Evolutionary conservation across 495 filamentous ascomycete species (phyloP), one percentile per base, ranked within the genome.

Genomic region (Talaromyces liani): DNA sequence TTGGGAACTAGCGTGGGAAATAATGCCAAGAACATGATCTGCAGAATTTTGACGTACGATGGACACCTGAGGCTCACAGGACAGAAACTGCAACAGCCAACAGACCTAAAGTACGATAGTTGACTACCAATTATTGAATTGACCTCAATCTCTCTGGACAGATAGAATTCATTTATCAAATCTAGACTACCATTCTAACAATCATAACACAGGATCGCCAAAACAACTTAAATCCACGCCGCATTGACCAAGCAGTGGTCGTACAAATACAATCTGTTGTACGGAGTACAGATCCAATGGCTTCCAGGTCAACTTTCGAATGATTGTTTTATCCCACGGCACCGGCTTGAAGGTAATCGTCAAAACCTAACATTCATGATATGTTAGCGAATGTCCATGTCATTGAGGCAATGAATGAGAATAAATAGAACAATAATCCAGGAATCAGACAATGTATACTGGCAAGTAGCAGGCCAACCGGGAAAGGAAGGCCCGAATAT

Each of bases 391-490:
- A 14, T 29, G 33, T 36, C 8, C 33, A 36, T 36, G 24, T 20
- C 24, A 27, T 55, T 27, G 8, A 29, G 12, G 22, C 7, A 25
- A 58, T 36, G 27, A n/a, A 36, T 4, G 16, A n/a, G 4, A 2
- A 33, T 49, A 20, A 6, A 20, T 1, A 20, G 45, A n/a, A 41
- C 14, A 16, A 41, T 41, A 36, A 51, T 22, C 49, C 18, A 22
- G 10, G 60, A 75, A 20, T 93, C 92, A 96, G 92, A 94, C 90
- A 91, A 88, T 74, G 79, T 85, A 83, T 94, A 95, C 92, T 96
- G 92, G 92, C 92, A 92, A 96, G 92, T 94, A 95, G 85, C 91
- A 93, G 88, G 86, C 83, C 78, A 75, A 81, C 82, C 83, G 79
- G 83, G 79, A 84, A 85, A 81, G 80, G 81, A 78, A 76, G 79